Conservation (phyloP, 495 filamentous ascomycete genomes). For the Talaromyces adpressus region DNA sequence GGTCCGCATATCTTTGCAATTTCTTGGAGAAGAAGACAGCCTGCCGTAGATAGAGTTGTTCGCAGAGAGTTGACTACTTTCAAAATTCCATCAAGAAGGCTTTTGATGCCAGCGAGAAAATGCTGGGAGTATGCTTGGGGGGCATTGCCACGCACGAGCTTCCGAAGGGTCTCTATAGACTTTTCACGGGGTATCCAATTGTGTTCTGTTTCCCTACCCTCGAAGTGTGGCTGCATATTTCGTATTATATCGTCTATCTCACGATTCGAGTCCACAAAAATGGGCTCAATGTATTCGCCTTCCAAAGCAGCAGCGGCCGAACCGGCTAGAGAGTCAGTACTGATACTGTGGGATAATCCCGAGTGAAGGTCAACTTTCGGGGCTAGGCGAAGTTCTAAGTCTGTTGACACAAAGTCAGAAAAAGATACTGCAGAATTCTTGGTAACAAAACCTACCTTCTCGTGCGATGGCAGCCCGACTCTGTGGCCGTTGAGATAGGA, state of each 20-base stretch:
- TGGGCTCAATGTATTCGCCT: constrained; percentile 65
- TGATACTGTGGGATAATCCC: constrained; percentile 11
- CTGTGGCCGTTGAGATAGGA: constrained; percentile 10
- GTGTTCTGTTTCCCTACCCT: constrained; percentile 81
- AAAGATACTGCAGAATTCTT: neutral
- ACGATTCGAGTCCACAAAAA: constrained; percentile 69
- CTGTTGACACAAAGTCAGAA: constrained; percentile 2
- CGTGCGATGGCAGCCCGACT: constrained; percentile 1
- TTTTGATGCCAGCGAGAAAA: constrained; percentile 63
- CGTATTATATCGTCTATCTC: constrained; percentile 80
- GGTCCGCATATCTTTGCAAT: constrained; percentile 69
- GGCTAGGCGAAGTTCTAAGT: constrained; percentile 3
- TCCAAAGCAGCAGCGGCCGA: constrained; percentile 14
- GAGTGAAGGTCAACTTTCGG: constrained; percentile 3
- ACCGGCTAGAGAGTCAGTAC: constrained; percentile 10
- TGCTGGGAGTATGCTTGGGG: constrained; percentile 64
- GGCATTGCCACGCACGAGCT: constrained; percentile 77
- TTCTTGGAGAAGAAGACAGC: constrained; percentile 79
- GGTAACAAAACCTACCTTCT: constrained; percentile 2
- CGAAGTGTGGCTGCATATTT: constrained; percentile 73
- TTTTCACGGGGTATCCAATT: constrained; percentile 89
- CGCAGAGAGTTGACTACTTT: constrained; percentile 80
- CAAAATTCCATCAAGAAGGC: constrained; percentile 78
- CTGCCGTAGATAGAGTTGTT: constrained; percentile 82
- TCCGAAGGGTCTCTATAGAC: constrained; percentile 64